Base-by-base conservation (phyloP, 306 rosid species). In the Acacia confusa region DNA sequence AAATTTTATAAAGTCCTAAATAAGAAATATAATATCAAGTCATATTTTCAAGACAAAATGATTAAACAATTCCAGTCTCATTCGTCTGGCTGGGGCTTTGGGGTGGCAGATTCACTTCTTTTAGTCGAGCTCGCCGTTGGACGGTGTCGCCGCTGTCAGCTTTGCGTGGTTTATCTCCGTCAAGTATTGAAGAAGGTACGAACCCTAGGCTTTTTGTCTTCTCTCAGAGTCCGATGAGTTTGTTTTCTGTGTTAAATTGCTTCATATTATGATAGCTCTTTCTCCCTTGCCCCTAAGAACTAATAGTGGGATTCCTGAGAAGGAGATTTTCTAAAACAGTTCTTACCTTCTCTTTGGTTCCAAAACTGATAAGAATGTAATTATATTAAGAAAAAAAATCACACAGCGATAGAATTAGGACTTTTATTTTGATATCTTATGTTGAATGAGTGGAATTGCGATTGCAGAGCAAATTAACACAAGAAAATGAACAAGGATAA, bases 401-500 rank as follows among this genome's bases (percentile, higher is more conserved):
- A 14, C 7, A 67, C 43, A 38, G n/a, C 16, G 0, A 40, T 47
- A 41, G 43, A 32, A 25, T 63, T 52, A 25, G 43, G 28, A 24
- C 40, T 52, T 69, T 68, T 4, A 0, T 40, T 79, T 38, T 36
- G 19, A 11, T 70, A 5, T 47, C 17, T 28, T 48, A 20, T 34
- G 8, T 20, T 55, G 77, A 43, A 41, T 75, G 79, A 72, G 17
- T 22, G 79, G 20, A 70, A 43, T 45, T 79, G 22, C 50, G 45
- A 52, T 75, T 78, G 65, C 57, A 81, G 82, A 9, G 43, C 71
- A 67, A 66, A 20, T 36, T 84, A 22, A 40, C 30, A 22, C 1
- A 77, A 77, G 77, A 87, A 82, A 15, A 93, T 93, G 98, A 90
- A 92, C 82, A 95, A 93, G 89, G 88, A 86, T 34, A 92, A 93